Base-by-base conservation (phyloP, 2,329 filamentous ascomycete genomes). In the Stemphylium vesicarium region DNA sequence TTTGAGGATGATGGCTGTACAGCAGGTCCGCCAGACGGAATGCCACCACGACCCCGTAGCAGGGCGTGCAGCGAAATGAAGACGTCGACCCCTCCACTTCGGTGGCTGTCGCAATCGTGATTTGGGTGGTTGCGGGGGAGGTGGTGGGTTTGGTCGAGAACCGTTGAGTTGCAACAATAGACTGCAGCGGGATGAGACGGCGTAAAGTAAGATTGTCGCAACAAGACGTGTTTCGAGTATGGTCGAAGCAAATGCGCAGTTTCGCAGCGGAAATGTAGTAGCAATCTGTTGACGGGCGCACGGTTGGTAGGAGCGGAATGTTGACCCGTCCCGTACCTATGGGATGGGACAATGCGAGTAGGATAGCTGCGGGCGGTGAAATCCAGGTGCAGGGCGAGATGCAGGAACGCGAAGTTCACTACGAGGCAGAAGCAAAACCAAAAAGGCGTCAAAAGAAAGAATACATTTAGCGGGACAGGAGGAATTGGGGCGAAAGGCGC, bases 41-140 rank as follows among this genome's bases (percentile, higher is more conserved):
- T 46, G 38, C 53, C 45, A 50, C 26, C 22, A 44, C 45, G 54
- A 46, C 44, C 53, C 57, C 39, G 26, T 37, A 13, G 20, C 16
- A 54, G 57, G 57, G 50, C 46, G 45, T 49, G 56, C 40, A 46
- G 50, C 46, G 39, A 22, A 20, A 24, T 4, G 41, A 43, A 20
- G 50, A 15, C n/a, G 24, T 20, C 32, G 24, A 31, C 12, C 41
- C 45, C 50, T 49, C 54, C 49, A 56, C 33, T 41, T 49, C 46
- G 48, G 24, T 37, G 13, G 16, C 24, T 29, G 45, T 46, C 31
- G 18, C 35, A 16, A 33, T 37, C 10, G 20, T 46, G 31, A 12
- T 33, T 36, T 38, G 46, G 39, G 32, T 22, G 38, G 7, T 15
- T 36, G 38, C 36, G 41, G 26, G 11, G 5, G 16, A 33, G 26